phyloP scores from a whole-genome alignment of 371 early-diverging fungal species.

The Rhizopus stolonifer region DNA sequence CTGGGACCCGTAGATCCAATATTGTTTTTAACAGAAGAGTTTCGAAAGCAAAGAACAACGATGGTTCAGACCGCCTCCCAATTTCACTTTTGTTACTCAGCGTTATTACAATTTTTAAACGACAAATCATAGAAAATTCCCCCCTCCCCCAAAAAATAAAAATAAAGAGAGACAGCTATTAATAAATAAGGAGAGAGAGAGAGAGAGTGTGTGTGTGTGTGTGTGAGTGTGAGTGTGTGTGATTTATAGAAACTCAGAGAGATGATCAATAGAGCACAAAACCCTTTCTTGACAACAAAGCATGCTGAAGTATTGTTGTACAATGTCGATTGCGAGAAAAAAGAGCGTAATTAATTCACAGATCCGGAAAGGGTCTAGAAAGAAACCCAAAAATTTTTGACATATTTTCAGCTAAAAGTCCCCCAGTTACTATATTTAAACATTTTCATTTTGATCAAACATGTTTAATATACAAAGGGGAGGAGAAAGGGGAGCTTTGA shows the following conservation, averaged over 20 bases:
- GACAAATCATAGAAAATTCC: constrained; percentile 4
- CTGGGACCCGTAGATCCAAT: constrained; percentile 56
- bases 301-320: no score
- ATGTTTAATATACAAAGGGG: constrained; percentile 1
- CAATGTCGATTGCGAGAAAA: no score
- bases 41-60: constrained; percentile 78
- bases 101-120: constrained; percentile 42
- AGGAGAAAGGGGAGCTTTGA: not conserved
- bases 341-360: no score
- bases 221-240: no score
- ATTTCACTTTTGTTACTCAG: constrained; percentile 84
- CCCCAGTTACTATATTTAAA: constrained; percentile 1
- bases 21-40: constrained; percentile 61
- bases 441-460: constrained; percentile 2
- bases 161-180: no score
- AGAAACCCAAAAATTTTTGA: not conserved
- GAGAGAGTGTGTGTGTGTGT: no score
- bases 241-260: no score
- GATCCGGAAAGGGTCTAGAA: not conserved
- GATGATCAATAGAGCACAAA: no score
- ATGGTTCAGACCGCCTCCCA: constrained; percentile 89
- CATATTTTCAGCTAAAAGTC: not conserved
- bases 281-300: no score
- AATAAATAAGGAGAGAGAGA: no score
- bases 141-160: no score